These are phyloP conservation scores for Dorcoceras hygrometricum DNA, from an alignment of 257 asterid species.

Conservation along the genomic window DNA sequence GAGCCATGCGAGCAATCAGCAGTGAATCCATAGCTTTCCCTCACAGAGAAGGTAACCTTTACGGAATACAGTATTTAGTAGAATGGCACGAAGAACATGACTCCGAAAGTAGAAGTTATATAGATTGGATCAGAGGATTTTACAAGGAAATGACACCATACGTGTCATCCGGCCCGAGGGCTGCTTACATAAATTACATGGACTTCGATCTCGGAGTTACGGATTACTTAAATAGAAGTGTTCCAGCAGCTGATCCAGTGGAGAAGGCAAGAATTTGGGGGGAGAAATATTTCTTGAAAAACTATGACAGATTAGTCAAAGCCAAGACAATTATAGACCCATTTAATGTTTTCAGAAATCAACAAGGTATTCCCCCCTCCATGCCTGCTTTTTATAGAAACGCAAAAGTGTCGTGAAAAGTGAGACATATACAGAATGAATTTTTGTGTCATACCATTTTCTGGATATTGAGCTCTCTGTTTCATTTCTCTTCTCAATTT, in stretches of 20 bases:
- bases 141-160: constrained; percentile 49
- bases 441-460: neutral
- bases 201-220: constrained; percentile 72
- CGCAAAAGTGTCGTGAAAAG: constrained; percentile 10
- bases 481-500: no score
- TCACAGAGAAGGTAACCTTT: constrained; percentile 67
- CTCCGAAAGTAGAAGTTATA: constrained; percentile 26
- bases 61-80: constrained; percentile 55
- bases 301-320: constrained; percentile 63
- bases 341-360: constrained; percentile 48
- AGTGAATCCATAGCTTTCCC: constrained; percentile 63
- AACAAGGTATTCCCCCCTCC: constrained; percentile 76
- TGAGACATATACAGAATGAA: neutral
- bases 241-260: constrained; percentile 29
- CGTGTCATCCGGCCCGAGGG: constrained; percentile 56
- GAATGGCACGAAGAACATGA: constrained; percentile 46
- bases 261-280: constrained; percentile 69
- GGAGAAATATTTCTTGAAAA: constrained; percentile 61
- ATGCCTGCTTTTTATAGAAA: constrained; percentile 16
- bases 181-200: constrained; percentile 70
- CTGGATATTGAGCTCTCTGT: no score
- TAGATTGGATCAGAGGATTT: constrained; percentile 58
- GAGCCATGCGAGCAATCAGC: constrained; percentile 50
- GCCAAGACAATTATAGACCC: constrained; percentile 66
- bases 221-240: constrained; percentile 12